Evolutionary conservation across 2,329 filamentous ascomycete species (phyloP).

Genomic region (Diplodia sapinea): DNA sequence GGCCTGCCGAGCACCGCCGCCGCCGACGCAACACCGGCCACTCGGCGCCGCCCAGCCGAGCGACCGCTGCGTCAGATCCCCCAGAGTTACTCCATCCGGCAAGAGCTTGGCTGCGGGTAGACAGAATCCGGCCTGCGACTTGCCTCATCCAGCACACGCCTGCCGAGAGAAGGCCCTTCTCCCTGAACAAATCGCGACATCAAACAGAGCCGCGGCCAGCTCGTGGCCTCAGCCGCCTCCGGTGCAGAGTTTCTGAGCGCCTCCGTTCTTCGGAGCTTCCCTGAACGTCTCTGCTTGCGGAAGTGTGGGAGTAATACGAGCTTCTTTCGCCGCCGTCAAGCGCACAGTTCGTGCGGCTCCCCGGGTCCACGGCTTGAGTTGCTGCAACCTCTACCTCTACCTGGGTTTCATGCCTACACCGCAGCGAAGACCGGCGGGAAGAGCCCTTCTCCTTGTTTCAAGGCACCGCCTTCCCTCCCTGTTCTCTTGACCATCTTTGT

Average conservation of each 20-base stretch:
- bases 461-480: neutral
- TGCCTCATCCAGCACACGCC: neutral
- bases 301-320: neutral
- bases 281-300: constrained; percentile 1
- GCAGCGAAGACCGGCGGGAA: neutral
- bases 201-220: neutral
- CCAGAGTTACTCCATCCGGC: neutral
- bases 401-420: neutral
- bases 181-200: neutral
- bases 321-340: neutral
- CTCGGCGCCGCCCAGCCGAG: neutral
- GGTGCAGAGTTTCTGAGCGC: neutral
- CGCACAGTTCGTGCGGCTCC: neutral
- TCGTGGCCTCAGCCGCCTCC: neutral
- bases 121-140: neutral
- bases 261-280: neutral
- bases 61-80: constrained; percentile 7
- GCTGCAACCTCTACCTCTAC: neutral
- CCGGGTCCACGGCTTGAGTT: neutral
- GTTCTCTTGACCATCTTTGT: neutral
- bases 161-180: constrained; percentile 1
- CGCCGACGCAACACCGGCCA: neutral
- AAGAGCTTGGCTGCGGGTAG: neutral
- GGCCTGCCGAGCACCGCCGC: constrained; percentile 11
- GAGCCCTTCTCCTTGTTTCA: neutral